phyloP scores from a whole-genome alignment of 371 early-diverging fungal species.

The Syncephalastrum sp. region DNA sequence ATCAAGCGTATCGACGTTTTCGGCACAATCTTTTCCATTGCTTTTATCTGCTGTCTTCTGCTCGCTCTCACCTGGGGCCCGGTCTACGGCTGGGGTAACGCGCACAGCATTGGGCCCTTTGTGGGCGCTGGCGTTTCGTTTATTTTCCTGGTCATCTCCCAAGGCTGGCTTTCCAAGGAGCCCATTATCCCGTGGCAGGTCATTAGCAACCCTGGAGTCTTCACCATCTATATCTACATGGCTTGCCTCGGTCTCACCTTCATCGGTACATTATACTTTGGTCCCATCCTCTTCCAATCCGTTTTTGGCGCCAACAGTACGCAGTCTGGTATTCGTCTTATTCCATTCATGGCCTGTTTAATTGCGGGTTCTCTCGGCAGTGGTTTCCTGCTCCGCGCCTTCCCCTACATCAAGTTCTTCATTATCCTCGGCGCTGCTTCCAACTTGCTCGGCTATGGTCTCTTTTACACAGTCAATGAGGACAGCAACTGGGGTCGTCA shows the following conservation, averaged over 20 bases:
- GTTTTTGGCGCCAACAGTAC: conserved; percentile 42
- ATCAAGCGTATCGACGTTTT: conserved; percentile 62
- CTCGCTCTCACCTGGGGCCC: conserved; percentile 53
- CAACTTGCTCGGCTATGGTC: conserved; percentile 40
- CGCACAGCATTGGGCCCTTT: conserved; percentile 16
- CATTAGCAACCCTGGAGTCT: conserved; percentile 6
- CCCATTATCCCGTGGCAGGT: conserved; percentile 16
- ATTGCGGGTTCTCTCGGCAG: conserved; percentile 40
- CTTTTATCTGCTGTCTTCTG: conserved; percentile 33
- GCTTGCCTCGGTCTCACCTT: conserved; percentile 70
- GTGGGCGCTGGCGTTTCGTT: conserved; percentile 15
- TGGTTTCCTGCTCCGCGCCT: conserved; percentile 21
- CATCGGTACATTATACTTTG: conserved; percentile 69
- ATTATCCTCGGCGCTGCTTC: conserved; percentile 26
- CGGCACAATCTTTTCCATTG: conserved; percentile 13
- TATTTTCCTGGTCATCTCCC: conserved; percentile 9
- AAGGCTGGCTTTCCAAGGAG: conserved; percentile 22
- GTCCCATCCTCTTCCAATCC: conserved; percentile 60
- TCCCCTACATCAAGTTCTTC: conserved; percentile 31
- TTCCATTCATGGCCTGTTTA: conserved; percentile 43
- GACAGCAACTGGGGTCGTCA: conserved; percentile 36
- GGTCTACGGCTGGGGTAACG: conserved; percentile 13
- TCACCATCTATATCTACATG: conserved; percentile 13
- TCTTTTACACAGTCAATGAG: conserved; percentile 38
- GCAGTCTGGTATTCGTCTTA: conserved; percentile 37